Base-by-base conservation (phyloP, 1,139 yeast species). In the Suhomyces yuchorum region DNA sequence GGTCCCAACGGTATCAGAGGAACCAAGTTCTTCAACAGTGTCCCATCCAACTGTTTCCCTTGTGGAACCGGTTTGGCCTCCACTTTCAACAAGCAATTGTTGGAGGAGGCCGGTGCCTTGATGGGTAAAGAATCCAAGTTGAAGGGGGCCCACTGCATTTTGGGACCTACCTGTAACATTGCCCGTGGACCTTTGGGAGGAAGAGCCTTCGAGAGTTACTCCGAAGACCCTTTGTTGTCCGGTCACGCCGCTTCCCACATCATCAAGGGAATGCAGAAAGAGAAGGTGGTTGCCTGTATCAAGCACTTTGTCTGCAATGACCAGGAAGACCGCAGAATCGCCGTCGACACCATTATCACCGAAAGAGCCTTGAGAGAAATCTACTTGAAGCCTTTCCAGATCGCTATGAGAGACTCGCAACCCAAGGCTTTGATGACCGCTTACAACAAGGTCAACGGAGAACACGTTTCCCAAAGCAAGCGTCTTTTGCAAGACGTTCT, bases 1-100 rank as follows among this genome's bases (percentile, higher is more conserved):
- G 73, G 73, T 5, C 73, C 73, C 35, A 68, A 68, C 55, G 73
- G 73, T 32, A 58, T 68, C 34, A 57, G 73, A 47, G 73, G 73
- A 4, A 67, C 68, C 40, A 62, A 59, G 33, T 67, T 67, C 49
- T 65, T 67, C 53, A 59, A 67, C 49, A 60, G 67, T 7, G 62
- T 63, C 36, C 71, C 72, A n/a, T 66, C 73, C 39, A 66, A 65
- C 51, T 67, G 72, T 50, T 67, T 68, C 52, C 67, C 72, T 4
- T 68, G 72, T 52, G 73, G 73, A 17, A 68, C 73, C 5, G 73
- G 68, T 1, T 52, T 68, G 59, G 73, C 72, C 1, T 87, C 91
- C 5, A 65, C 62, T 19, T 58, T 67, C 58, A 65, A 66, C 56
- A 64, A 64, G 48, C 54, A 62, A 20, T 59, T 68, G 43, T 58